Evolutionary conservation across 495 filamentous ascomycete genomes (phyloP).

Genomic region (Xylaria palmicola): DNA sequence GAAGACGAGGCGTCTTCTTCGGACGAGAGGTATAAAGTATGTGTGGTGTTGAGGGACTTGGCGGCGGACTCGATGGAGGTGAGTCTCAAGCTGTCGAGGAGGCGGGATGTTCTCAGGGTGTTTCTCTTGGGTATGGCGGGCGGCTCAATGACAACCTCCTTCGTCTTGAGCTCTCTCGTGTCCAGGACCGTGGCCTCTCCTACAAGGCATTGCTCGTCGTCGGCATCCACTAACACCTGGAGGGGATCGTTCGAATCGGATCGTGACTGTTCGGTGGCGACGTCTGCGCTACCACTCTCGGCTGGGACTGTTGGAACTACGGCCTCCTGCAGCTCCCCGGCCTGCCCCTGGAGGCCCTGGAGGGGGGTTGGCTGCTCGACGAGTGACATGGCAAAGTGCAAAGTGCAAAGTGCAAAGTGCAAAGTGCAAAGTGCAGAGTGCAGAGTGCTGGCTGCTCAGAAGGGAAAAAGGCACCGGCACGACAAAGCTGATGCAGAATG

Average conservation of each 20-base stretch:
- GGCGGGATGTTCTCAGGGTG: constrained; percentile 40
- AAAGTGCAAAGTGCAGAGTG: not conserved
- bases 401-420: not conserved
- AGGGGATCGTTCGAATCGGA: constrained; percentile 25
- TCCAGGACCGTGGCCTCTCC: constrained; percentile 29
- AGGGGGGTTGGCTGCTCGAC: constrained; percentile 16
- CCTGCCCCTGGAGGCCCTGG: constrained; percentile 14
- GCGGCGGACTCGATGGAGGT: constrained; percentile 31
- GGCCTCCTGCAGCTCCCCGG: constrained; percentile 4
- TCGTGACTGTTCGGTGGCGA: constrained; percentile 17
- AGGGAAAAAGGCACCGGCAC: constrained; percentile 3
- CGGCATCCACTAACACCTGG: constrained; percentile 27
- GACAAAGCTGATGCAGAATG: constrained; percentile 17
- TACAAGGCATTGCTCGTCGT: constrained; percentile 27
- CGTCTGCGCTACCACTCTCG: constrained; percentile 13
- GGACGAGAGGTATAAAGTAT: constrained; percentile 51
- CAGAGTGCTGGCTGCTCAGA: not conserved
- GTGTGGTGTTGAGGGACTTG: constrained; percentile 34
- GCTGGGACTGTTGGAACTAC: constrained; percentile 14
- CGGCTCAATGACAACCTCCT: constrained; percentile 28
- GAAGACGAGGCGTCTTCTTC: constrained; percentile 53
- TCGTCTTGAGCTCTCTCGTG: constrained; percentile 24
- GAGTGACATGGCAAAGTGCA: constrained; percentile 24
- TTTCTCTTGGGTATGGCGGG: constrained; percentile 42
- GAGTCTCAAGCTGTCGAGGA: constrained; percentile 45